These are phyloP conservation scores for Fabrea salina DNA, from an alignment of 169 alveolate species.

Conservation along the genomic window DNA sequence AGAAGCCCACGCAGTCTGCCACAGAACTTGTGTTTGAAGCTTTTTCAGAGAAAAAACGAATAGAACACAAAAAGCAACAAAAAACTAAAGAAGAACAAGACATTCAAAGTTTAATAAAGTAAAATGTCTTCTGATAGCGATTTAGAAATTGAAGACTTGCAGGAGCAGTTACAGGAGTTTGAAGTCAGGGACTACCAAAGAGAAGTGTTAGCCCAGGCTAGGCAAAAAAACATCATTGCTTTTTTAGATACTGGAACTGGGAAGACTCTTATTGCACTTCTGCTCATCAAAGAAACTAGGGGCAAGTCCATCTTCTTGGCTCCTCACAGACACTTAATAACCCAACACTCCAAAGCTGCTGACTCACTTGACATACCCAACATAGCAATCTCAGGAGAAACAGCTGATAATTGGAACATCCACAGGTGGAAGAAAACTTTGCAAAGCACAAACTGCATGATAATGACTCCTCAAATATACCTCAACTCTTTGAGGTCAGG, in stretches of 20 bases:
- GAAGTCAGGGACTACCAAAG: not conserved
- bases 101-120: too few relatives aligned
- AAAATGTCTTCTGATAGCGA: too few relatives aligned
- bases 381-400: not conserved
- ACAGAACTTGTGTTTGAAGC: too few relatives aligned
- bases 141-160: too few relatives aligned
- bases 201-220: not conserved
- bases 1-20: too few relatives aligned
- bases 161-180: too few relatives aligned
- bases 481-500: slow-evolving; percentile 30
- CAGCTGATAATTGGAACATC: not conserved
- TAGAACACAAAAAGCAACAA: too few relatives aligned
- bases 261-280: slow-evolving; percentile 12
- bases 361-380: not conserved
- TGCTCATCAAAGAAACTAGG: not conserved
- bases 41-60: too few relatives aligned
- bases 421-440: slow-evolving; percentile 4
- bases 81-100: too few relatives aligned
- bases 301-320: slow-evolving; percentile 23
- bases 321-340: not conserved
- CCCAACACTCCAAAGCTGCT: not conserved
- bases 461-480: slow-evolving; percentile 30
- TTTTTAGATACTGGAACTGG: slow-evolving; percentile 26
- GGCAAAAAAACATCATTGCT: not conserved
- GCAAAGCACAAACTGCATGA: not conserved